These are phyloP conservation scores for Neurospora sp. DNA, from an alignment of 495 filamentous ascomycete species.

Conservation along the genomic window DNA sequence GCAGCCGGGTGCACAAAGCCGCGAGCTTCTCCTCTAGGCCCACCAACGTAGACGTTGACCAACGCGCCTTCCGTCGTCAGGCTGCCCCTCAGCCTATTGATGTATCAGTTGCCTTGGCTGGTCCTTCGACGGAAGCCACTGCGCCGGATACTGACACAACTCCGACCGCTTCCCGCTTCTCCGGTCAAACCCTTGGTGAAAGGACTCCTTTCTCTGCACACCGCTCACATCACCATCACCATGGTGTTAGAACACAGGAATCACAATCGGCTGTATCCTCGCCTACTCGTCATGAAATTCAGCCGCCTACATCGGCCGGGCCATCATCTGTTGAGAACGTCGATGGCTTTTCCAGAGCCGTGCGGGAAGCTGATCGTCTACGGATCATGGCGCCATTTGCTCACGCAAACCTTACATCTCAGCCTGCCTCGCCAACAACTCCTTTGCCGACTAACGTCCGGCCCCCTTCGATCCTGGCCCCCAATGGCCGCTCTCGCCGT, in stretches of 20 bases:
- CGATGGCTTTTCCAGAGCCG: conserved; percentile 69
- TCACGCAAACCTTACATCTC: conserved; percentile 64
- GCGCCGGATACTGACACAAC: conserved; percentile 42
- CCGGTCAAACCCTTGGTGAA: conserved; percentile 63
- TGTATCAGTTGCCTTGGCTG: conserved; percentile 34
- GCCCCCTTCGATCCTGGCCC: conserved; percentile 38
- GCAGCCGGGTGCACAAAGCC: conserved; percentile 34
- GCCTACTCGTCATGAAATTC: conserved; percentile 44
- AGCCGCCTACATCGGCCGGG: conserved; percentile 58
- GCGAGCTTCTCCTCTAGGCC: conserved; percentile 41
- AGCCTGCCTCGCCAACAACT: conserved; percentile 89
- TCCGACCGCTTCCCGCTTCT: conserved; percentile 53
- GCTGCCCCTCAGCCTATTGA: conserved; percentile 37
- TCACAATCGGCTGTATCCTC: conserved; percentile 44
- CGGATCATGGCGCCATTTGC: conserved; percentile 73
- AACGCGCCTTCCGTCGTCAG: conserved; percentile 36
- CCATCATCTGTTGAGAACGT: conserved; percentile 57
- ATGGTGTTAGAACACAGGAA: conserved; percentile 52
- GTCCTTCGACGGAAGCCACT: conserved; percentile 31
- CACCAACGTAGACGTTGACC: conserved; percentile 32
- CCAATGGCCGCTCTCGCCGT: conserved; percentile 35
- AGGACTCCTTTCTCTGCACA: conserved; percentile 50
- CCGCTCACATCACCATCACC: conserved; percentile 50
- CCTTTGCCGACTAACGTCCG: conserved; percentile 57
- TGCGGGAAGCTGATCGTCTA: conserved; percentile 78